Conservation (phyloP, 2,329 filamentous ascomycete genomes). For the Penicillium olsonii region DNA sequence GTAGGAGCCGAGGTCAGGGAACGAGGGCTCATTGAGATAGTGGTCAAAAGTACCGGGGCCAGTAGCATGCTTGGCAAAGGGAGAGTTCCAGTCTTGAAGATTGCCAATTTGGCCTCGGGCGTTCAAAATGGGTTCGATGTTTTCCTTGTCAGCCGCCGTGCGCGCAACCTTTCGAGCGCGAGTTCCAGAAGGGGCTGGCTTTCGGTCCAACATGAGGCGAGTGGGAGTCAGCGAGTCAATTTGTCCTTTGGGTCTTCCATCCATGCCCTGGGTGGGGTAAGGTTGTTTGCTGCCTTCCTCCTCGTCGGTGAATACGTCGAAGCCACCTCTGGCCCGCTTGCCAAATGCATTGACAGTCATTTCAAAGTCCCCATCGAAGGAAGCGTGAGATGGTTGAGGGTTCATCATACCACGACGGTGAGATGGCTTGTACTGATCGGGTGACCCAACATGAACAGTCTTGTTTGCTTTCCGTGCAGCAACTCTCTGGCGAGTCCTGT, state of each 20-base stretch:
- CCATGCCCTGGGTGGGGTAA: constrained; percentile 11
- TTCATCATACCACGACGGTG: constrained; percentile 20
- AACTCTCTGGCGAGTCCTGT: constrained; percentile 29
- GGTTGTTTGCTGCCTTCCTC: constrained; percentile 12
- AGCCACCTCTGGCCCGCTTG: constrained; percentile 30
- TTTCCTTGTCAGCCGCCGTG: constrained; percentile 34
- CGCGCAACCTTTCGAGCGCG: constrained; percentile 14
- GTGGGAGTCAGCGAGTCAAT: constrained; percentile 19
- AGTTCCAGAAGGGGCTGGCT: constrained; percentile 16
- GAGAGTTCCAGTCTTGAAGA: constrained; percentile 28
- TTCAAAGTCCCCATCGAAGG: constrained; percentile 37
- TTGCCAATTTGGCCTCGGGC: constrained; percentile 25
- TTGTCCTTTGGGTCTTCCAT: not conserved
- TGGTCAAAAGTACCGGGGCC: constrained; percentile 20
- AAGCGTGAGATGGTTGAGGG: constrained; percentile 21
- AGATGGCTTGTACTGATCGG: constrained; percentile 19
- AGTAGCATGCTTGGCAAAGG: constrained; percentile 20
- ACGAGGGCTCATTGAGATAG: constrained; percentile 25
- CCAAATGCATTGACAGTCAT: constrained; percentile 33
- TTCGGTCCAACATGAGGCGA: constrained; percentile 25
- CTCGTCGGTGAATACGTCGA: constrained; percentile 43
- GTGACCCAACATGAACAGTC: constrained; percentile 12
- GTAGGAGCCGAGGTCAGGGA: constrained; percentile 25
- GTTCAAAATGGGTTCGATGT: constrained; percentile 39
- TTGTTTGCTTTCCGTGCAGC: constrained; percentile 9